These are phyloP conservation scores for Aeminium ludgeri DNA, from an alignment of 495 filamentous ascomycete species.

Conservation along the genomic window DNA sequence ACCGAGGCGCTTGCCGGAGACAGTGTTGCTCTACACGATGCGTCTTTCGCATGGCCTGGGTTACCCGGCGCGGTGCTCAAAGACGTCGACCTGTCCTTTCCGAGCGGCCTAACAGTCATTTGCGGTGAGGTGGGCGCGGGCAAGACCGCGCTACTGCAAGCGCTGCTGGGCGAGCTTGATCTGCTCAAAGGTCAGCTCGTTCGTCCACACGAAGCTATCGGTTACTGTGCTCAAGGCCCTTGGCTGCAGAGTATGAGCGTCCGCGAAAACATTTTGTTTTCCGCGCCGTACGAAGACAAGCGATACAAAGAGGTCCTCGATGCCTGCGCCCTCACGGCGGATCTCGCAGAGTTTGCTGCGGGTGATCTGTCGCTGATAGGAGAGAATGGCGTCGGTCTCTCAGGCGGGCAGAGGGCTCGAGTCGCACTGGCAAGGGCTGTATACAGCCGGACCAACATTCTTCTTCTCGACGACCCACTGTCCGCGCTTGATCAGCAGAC, in stretches of 20 bases:
- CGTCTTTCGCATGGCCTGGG: slow-evolving; percentile 66
- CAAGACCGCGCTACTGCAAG: slow-evolving; percentile 66
- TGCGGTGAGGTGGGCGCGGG: slow-evolving; percentile 62
- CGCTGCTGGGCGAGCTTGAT: slow-evolving; percentile 65
- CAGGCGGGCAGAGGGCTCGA: slow-evolving; percentile 26
- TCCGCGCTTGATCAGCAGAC: slow-evolving; percentile 50
- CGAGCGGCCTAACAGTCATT: slow-evolving; percentile 47
- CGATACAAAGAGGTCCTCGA: slow-evolving; percentile 33
- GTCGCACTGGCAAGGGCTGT: slow-evolving; percentile 27
- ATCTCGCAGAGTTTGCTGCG: slow-evolving; percentile 25
- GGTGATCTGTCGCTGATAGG: slow-evolving; percentile 27
- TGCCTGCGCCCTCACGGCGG: slow-evolving; percentile 24
- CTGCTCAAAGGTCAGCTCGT: slow-evolving; percentile 38
- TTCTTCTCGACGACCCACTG: slow-evolving; percentile 28
- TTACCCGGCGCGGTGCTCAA: slow-evolving; percentile 41
- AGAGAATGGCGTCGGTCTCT: slow-evolving; percentile 27
- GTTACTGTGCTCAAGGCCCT: slow-evolving; percentile 71
- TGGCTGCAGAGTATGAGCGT: slow-evolving; percentile 89
- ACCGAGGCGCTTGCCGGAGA: slow-evolving; percentile 17
- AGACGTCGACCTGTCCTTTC: slow-evolving; percentile 43
- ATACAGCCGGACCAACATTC: slow-evolving; percentile 22
- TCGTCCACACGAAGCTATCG: slow-evolving; percentile 50
- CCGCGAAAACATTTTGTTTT: slow-evolving; percentile 69
- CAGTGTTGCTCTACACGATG: slow-evolving; percentile 38
- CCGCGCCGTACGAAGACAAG: slow-evolving; percentile 46